phyloP scores from a whole-genome alignment of 2,329 filamentous ascomycete genomes.

The Akanthomyces muscarius region DNA sequence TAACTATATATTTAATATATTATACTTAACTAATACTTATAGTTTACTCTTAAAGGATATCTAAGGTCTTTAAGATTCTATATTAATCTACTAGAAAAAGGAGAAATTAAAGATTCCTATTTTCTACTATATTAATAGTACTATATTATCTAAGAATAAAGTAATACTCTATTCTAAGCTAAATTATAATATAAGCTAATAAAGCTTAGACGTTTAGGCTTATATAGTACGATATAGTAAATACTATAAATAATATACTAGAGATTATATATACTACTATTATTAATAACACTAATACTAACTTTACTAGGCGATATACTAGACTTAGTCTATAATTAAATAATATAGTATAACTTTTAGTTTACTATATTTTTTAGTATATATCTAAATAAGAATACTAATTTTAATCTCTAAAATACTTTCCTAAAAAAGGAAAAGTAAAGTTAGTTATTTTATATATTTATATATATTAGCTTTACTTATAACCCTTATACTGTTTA shows the following conservation, averaged over 20 bases:
- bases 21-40: slow-evolving; percentile 22
- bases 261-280: neutral
- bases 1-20: slow-evolving; percentile 24
- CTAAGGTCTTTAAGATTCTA: slow-evolving; percentile 20
- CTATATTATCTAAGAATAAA: slow-evolving; percentile 19
- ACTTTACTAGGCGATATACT: slow-evolving; percentile 24
- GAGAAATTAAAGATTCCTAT: slow-evolving; percentile 26
- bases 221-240: too few species aligned
- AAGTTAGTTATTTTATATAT: slow-evolving; percentile 22
- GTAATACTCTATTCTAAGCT: slow-evolving; percentile 27
- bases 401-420: slow-evolving; percentile 29
- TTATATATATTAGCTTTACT: slow-evolving; percentile 27
- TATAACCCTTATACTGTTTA: slow-evolving; percentile 25
- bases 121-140: slow-evolving; percentile 22
- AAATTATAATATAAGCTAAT: slow-evolving; percentile 24
- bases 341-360: slow-evolving; percentile 27
- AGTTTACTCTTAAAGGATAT: slow-evolving; percentile 21
- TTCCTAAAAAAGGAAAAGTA: slow-evolving; percentile 26
- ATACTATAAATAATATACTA: slow-evolving; percentile 23
- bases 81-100: slow-evolving; percentile 26
- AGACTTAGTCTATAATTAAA: too few species aligned
- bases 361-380: slow-evolving; percentile 26
- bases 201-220: slow-evolving; percentile 27
- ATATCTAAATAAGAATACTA: slow-evolving; percentile 28
- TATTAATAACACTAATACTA: slow-evolving; percentile 5